Conservation (phyloP, 2,329 filamentous ascomycete genomes). For the Juglanconis oblonga region DNA sequence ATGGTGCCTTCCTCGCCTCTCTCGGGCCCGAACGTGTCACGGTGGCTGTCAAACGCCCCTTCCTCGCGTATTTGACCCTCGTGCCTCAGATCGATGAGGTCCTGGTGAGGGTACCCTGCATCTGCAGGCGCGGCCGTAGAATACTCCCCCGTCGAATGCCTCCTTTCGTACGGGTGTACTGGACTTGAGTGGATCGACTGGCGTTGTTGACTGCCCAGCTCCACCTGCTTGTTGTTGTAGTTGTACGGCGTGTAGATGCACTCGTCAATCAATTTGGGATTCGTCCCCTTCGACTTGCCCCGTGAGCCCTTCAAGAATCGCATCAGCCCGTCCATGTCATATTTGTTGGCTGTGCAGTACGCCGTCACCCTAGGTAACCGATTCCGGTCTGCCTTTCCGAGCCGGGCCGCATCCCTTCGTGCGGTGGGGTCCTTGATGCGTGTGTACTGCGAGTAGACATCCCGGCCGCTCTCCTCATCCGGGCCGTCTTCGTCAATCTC, state of each 20-base stretch:
- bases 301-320: constrained; percentile 80
- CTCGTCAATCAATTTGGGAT: constrained; percentile 92
- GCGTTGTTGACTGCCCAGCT: constrained; percentile 18
- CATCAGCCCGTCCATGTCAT: constrained; percentile 86
- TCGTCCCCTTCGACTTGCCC: constrained; percentile 71
- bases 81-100: constrained; percentile 60
- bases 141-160: constrained; percentile 70
- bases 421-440: constrained; percentile 96
- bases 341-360: constrained; percentile 91
- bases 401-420: constrained; percentile 80
- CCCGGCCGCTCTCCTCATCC: constrained; percentile 88
- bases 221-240: constrained; percentile 55
- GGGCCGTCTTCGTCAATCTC: constrained; percentile 71
- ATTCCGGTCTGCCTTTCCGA: constrained; percentile 91
- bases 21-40: constrained; percentile 26
- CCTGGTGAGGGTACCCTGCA: constrained; percentile 52
- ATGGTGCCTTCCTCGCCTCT: constrained; percentile 30
- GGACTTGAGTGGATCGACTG: constrained; percentile 35
- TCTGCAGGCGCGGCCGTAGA: constrained; percentile 12
- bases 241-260: constrained; percentile 95
- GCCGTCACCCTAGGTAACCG: constrained; percentile 88
- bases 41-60: constrained; percentile 29
- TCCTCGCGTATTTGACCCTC: constrained; percentile 29
- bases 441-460: constrained; percentile 97
- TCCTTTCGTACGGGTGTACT: constrained; percentile 55